Evolutionary conservation across 2,329 filamentous ascomycete genomes (phyloP).

Genomic region (Penicillium sp.): DNA sequence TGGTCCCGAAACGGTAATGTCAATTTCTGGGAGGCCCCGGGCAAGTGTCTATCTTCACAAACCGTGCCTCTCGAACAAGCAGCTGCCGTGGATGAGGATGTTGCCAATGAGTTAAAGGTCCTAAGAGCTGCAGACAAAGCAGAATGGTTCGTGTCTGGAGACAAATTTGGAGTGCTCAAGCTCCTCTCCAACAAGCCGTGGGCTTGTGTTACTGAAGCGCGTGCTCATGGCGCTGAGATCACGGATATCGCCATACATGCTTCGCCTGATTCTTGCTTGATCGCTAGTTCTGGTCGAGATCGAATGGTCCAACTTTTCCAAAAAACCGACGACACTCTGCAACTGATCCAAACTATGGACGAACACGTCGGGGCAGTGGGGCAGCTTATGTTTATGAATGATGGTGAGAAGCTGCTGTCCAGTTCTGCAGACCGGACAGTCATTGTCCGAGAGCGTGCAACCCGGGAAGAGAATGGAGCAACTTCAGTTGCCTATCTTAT

Average conservation of each 20-base stretch:
- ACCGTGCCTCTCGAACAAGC: slow-evolving; percentile 69
- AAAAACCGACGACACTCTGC: slow-evolving; percentile 59
- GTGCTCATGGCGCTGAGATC: slow-evolving; percentile 84
- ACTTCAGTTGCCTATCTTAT: slow-evolving; percentile 75
- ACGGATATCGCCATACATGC: slow-evolving; percentile 76
- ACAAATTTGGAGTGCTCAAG: slow-evolving; percentile 78
- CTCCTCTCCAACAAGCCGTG: slow-evolving; percentile 52
- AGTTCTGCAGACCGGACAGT: slow-evolving; percentile 86
- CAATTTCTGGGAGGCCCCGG: slow-evolving; percentile 78
- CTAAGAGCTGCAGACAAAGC: slow-evolving; percentile 62
- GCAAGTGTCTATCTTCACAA: slow-evolving; percentile 65
- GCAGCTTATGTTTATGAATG: slow-evolving; percentile 71
- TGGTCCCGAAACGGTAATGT: slow-evolving; percentile 83
- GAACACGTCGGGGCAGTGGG: slow-evolving; percentile 88
- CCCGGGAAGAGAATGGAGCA: slow-evolving; percentile 56
- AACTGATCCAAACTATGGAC: slow-evolving; percentile 84
- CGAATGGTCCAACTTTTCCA: slow-evolving; percentile 91
- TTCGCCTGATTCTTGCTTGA: slow-evolving; percentile 60
- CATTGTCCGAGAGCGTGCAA: slow-evolving; percentile 76
- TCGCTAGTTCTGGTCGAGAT: slow-evolving; percentile 84
- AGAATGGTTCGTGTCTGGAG: slow-evolving; percentile 74
- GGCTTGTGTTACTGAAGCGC: slow-evolving; percentile 67
- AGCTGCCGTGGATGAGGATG: slow-evolving; percentile 44
- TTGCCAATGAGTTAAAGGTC: slow-evolving; percentile 58
- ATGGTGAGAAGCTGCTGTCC: slow-evolving; percentile 73